Evolutionary conservation across 192 early-diverging fungal species (phyloP).

Genomic region (Backusella circina): DNA sequence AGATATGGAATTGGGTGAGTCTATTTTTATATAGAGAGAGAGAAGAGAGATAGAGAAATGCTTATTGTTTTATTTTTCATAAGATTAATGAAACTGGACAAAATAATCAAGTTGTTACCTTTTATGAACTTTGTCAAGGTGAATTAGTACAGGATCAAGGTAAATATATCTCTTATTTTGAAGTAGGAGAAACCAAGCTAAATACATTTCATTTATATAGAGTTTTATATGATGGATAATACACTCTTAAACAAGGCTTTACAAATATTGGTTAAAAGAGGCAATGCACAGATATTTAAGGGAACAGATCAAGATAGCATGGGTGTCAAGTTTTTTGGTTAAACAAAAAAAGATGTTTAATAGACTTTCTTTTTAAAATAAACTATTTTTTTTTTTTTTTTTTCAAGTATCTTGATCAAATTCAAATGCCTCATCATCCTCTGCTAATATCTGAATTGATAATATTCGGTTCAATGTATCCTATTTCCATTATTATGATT

Average conservation of each 20-base stretch:
- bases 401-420: neutral
- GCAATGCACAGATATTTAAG: slow-evolving; percentile 79
- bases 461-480: slow-evolving; percentile 17
- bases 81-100: slow-evolving; percentile 67
- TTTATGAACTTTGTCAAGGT: slow-evolving; percentile 86
- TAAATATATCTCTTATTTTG: slow-evolving; percentile 28
- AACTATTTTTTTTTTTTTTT: too few relatives aligned
- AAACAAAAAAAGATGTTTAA: too few relatives aligned
- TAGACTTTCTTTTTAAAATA: too few relatives aligned
- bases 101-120: slow-evolving; percentile 78
- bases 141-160: slow-evolving; percentile 74
- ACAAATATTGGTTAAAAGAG: slow-evolving; percentile 77
- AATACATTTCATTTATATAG: slow-evolving; percentile 50
- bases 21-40: neutral
- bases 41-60: too few relatives aligned
- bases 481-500: neutral
- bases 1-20: slow-evolving; percentile 81
- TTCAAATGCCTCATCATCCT: slow-evolving; percentile 16
- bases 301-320: slow-evolving; percentile 63
- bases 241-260: slow-evolving; percentile 70
- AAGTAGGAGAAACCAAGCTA: too few relatives aligned
- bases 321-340: slow-evolving; percentile 84
- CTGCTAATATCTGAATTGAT: slow-evolving; percentile 25
- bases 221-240: slow-evolving; percentile 77
- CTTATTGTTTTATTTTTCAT: neutral